These are phyloP conservation scores for Cladosporium velox DNA, from an alignment of 2,329 filamentous ascomycete species.

Conservation along the genomic window DNA sequence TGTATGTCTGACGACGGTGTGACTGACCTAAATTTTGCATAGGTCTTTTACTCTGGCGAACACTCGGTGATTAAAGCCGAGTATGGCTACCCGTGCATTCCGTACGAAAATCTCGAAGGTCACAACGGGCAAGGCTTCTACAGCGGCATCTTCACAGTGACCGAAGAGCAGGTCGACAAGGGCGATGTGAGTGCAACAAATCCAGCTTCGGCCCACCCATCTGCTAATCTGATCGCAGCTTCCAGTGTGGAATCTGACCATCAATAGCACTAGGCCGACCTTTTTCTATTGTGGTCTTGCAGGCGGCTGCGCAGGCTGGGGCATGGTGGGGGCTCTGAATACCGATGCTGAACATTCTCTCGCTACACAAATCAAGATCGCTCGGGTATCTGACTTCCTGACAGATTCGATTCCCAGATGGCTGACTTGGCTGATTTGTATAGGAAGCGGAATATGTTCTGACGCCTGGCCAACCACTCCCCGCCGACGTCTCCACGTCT, in stretches of 20 bases:
- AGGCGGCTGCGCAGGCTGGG: slow-evolving; percentile 62
- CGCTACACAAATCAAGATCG: slow-evolving; percentile 33
- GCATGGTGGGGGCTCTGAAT: slow-evolving; percentile 78
- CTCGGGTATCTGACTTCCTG: slow-evolving; percentile 16
- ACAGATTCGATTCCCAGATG: neutral
- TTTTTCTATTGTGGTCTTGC: slow-evolving; percentile 72
- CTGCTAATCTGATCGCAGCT: slow-evolving; percentile 16
- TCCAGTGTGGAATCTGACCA: slow-evolving; percentile 37
- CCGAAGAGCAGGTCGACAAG: neutral
- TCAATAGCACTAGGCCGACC: slow-evolving; percentile 66
- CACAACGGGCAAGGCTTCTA: slow-evolving; percentile 28
- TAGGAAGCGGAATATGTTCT: slow-evolving; percentile 35
- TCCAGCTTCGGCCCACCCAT: neutral
- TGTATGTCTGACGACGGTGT: too few species aligned
- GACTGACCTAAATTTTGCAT: too few species aligned
- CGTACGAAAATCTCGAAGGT: slow-evolving; percentile 32
- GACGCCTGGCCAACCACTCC: slow-evolving; percentile 43
- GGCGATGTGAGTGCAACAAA: neutral
- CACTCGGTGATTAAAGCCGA: slow-evolving; percentile 47
- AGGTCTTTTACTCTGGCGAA: slow-evolving; percentile 43
- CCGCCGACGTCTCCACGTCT: slow-evolving; percentile 38
- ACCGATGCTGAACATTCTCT: slow-evolving; percentile 43
- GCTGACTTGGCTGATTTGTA: neutral
- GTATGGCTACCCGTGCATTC: slow-evolving; percentile 44
- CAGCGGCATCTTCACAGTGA: slow-evolving; percentile 9